Base-by-base conservation (phyloP, 345 rosid species). In the Arabidopsis arenosa region DNA sequence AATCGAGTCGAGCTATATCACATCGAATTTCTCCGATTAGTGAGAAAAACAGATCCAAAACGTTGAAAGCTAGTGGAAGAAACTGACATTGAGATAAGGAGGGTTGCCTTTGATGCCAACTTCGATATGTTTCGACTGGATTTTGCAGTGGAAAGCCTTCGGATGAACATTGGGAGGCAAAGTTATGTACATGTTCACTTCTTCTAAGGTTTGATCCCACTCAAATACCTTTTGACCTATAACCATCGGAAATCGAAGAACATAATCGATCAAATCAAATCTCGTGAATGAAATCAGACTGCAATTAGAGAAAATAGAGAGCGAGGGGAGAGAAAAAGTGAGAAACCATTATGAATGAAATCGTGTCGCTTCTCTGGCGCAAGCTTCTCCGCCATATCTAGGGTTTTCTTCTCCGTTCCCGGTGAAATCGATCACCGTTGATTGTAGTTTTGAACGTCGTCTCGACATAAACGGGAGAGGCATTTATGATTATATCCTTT, bases 31-130 rank as follows among this genome's bases (percentile, higher is more conserved):
- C 49, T 32, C 18, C 13, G 23, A 68, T 13, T 6, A 26, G 36
- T 9, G 23, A 51, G 7, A 37, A 17, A 47, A 54, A 15, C 5
- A 3, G 37, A 48, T 14, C 40, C 1, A 18, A 33, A 49, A 48
- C 28, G 37, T 21, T 15, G 54, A 76, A 30, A 36, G 7, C 12
- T 35, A 5, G 11, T 83, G 83, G 28, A 35, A 61, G 15, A 36
- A 37, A 81, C 89, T 70, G 33, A 92, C 97, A 77, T 89, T 87
- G 83, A 95, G 96, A 74, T 86, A 95, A 59, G 97, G 98, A 79
- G 98, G 89, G 83, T 88, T 92, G 85, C 98, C 97, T 76, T 88
- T 90, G 93, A 95, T 90, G 68, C 99, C 94, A 60, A 95, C 80
- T 83, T 90, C 96, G 69, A 95, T 55, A 80, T 95, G 98, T 60